These are phyloP conservation scores for Trametes versicolor DNA, from an alignment of 1,284 basidiomycete species.

Conservation along the genomic window DNA sequence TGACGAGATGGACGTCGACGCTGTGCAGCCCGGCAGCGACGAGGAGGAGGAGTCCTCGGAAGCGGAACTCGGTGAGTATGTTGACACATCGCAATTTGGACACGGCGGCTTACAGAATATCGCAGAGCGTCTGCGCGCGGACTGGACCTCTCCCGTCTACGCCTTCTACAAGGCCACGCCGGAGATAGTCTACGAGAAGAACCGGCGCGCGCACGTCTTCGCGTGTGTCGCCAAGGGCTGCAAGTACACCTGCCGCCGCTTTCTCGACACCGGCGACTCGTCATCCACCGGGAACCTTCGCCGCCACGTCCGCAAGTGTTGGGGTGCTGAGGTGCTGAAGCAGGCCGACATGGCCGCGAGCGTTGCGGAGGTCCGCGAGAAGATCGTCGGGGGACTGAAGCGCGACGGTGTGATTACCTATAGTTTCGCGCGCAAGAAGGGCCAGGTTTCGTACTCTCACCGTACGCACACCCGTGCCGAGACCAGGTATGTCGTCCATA, in stretches of 20 bases:
- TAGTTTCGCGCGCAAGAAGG: slow-evolving; percentile 31
- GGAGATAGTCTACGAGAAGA: slow-evolving; percentile 33
- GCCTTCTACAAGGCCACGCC: slow-evolving; percentile 43
- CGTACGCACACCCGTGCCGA: slow-evolving; percentile 29
- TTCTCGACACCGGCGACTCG: slow-evolving; percentile 41
- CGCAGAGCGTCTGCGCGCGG: slow-evolving; percentile 33
- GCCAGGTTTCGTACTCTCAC: slow-evolving; percentile 24
- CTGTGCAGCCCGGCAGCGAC: background rate
- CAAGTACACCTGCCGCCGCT: slow-evolving; percentile 37
- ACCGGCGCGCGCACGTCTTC: slow-evolving; percentile 45
- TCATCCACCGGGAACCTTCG: slow-evolving; percentile 44
- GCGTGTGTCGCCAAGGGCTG: slow-evolving; percentile 29
- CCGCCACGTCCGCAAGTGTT: slow-evolving; percentile 47
- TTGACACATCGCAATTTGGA: background rate
- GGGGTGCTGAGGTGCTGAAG: slow-evolving; percentile 43
- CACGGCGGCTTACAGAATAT: background rate
- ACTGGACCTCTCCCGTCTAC: slow-evolving; percentile 44
- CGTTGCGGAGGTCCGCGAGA: slow-evolving; percentile 15
- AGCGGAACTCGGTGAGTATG: background rate
- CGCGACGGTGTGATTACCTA: slow-evolving; percentile 30
- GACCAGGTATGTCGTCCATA: background rate
- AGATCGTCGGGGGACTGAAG: slow-evolving; percentile 9
- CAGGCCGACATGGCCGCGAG: background rate
- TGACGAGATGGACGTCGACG: background rate
- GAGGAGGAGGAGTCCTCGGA: background rate